Evolutionary conservation across 2,329 filamentous ascomycete species (phyloP).

Genomic region (Colletotrichum australisinense): DNA sequence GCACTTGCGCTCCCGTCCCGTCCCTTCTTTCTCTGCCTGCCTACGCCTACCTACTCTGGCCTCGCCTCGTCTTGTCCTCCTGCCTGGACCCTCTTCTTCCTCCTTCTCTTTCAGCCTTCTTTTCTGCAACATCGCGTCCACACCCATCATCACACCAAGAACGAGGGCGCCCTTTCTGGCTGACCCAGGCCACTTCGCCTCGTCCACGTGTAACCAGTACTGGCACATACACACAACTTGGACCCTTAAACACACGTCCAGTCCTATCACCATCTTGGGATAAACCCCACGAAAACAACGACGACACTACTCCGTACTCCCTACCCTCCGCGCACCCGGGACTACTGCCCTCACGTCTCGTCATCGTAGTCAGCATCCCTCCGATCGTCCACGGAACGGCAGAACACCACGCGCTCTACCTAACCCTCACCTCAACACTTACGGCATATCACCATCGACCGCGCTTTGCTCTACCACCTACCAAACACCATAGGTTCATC

Average conservation of each 20-base stretch:
- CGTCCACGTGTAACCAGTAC: constrained; percentile 28
- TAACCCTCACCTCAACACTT: constrained; percentile 1
- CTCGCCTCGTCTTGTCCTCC: constrained; percentile 6
- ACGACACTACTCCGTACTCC: constrained; percentile 13
- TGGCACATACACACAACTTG: background rate
- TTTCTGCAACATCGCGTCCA: constrained; percentile 30
- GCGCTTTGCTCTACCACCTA: constrained; percentile 3
- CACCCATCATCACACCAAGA: constrained; percentile 17
- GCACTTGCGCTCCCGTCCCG: constrained; percentile 36
- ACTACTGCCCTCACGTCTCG: constrained; percentile 12
- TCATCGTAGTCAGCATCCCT: constrained; percentile 10
- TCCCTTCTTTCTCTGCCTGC: constrained; percentile 26
- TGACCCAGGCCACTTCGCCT: constrained; percentile 31
- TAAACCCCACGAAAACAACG: constrained; percentile 11
- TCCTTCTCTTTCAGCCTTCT: constrained; percentile 19
- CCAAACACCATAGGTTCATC: background rate
- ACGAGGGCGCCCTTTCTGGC: constrained; percentile 32
- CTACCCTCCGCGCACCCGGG: background rate
- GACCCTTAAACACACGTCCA: constrained; percentile 3
- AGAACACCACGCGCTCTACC: constrained; percentile 12
- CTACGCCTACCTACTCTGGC: background rate
- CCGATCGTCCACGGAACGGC: background rate
- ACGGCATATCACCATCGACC: constrained; percentile 23
- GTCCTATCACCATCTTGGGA: constrained; percentile 14
- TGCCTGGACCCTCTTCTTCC: constrained; percentile 27